phyloP scores from a whole-genome alignment of 371 early-diverging fungal genomes.

The Apophysomyces trapeziformis region DNA sequence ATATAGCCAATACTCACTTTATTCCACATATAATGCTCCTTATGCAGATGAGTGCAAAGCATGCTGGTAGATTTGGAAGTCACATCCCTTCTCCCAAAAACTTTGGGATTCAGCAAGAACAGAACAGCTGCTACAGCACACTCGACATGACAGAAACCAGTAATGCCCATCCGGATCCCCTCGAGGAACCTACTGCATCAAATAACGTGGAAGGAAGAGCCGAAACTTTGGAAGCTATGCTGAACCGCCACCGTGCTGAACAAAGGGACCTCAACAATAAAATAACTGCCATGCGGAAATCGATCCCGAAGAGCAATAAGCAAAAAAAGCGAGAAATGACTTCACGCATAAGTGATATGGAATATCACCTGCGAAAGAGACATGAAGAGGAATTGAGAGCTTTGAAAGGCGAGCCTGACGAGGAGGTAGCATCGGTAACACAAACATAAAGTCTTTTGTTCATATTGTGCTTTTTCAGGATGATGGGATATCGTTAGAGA shows the following conservation, averaged over 20 bases:
- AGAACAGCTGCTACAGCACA: too few species aligned
- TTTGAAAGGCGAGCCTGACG: constrained; percentile 25
- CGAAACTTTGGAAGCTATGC: constrained; percentile 60
- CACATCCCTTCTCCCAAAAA: too few species aligned
- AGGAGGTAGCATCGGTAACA: constrained; percentile 18
- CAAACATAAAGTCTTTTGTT: constrained; percentile 16
- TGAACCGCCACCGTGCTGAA: constrained; percentile 79
- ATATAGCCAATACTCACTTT: too few species aligned
- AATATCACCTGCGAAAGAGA: constrained; percentile 61
- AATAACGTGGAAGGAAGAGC: constrained; percentile 1
- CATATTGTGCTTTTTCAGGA: constrained; percentile 15
- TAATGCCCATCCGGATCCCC: background rate
- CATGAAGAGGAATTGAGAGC: constrained; percentile 72
- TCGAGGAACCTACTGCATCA: background rate
- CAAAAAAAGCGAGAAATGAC: constrained; percentile 85
- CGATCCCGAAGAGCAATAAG: constrained; percentile 80
- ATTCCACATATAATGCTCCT: too few species aligned
- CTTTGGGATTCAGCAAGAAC: too few species aligned
- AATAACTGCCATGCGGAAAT: constrained; percentile 76
- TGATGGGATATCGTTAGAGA: constrained; percentile 50
- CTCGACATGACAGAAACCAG: background rate
- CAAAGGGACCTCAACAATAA: constrained; percentile 71
- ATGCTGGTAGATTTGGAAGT: too few species aligned
- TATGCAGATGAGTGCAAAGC: too few species aligned
- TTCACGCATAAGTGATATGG: constrained; percentile 72